Percentiles rank a stretch among this genome's conserved stretches.
phyloP scores from a whole-genome alignment of 345 rosid genomes.

The Punica granatum region DNA sequence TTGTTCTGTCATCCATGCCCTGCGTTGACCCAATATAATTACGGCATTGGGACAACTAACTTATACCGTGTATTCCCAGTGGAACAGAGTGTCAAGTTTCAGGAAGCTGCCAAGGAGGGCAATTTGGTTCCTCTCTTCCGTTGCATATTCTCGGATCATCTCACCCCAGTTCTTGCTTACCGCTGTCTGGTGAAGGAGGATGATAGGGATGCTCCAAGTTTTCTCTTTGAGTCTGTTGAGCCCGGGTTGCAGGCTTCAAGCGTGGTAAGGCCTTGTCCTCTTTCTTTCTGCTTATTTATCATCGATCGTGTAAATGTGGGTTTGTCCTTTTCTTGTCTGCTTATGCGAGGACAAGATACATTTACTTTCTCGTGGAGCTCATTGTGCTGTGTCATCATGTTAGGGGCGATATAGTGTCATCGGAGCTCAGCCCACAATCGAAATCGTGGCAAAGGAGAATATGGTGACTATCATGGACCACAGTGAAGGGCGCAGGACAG shows the following conservation, averaged over 20 bases:
- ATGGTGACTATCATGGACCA: slow-evolving; percentile 82
- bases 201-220: slow-evolving; percentile 94
- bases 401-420: slow-evolving; percentile 85
- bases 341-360: neutral
- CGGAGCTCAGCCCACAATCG: slow-evolving; percentile 92
- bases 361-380: neutral
- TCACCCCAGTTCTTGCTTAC: slow-evolving; percentile 84
- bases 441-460: slow-evolving; percentile 76
- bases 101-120: slow-evolving; percentile 62
- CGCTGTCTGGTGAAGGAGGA: slow-evolving; percentile 91
- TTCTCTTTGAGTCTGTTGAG: slow-evolving; percentile 85
- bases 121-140: slow-evolving; percentile 67
- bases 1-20: neutral
- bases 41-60: neutral
- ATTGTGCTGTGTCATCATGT: neutral
- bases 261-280: slow-evolving; percentile 31
- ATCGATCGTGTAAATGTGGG: neutral
- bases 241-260: slow-evolving; percentile 63
- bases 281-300: neutral
- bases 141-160: slow-evolving; percentile 82
- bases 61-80: slow-evolving; percentile 21
- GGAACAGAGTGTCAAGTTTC: slow-evolving; percentile 47
- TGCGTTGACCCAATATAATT: neutral
- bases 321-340: neutral
- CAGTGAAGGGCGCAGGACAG: slow-evolving; percentile 42